A percentile compares a stretch with the other conserved stretches of the same genome.
Evolutionary conservation across 352 stramenopile species (phyloP).

Genomic region (Elongisporangium senticosum): DNA sequence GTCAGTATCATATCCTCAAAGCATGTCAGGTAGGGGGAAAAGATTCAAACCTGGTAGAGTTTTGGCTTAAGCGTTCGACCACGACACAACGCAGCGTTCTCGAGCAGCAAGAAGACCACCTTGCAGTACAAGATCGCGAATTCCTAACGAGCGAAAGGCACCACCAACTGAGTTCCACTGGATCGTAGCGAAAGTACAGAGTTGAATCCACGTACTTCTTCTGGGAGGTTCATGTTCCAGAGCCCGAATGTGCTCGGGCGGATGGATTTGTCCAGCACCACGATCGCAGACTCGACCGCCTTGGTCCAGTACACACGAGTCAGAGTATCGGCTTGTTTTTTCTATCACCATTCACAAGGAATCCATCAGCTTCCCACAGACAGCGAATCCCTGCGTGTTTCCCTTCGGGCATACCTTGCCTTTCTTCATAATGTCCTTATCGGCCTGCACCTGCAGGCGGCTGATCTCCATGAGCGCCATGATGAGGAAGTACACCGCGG

Average conservation of each 20-base stretch:
- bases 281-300: slow-evolving; percentile 51
- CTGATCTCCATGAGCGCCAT: slow-evolving; percentile 50
- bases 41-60: slow-evolving; percentile 48
- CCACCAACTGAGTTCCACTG: neutral
- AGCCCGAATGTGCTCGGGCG: slow-evolving; percentile 56
- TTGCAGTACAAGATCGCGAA: slow-evolving; percentile 75
- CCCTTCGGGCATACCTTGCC: slow-evolving; percentile 19
- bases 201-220: slow-evolving; percentile 34
- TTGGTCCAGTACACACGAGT: slow-evolving; percentile 62
- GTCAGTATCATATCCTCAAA: neutral
- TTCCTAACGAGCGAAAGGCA: slow-evolving; percentile 26
- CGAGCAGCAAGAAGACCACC: slow-evolving; percentile 57
- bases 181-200: neutral
- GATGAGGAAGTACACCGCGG: slow-evolving; percentile 66
- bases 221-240: slow-evolving; percentile 76
- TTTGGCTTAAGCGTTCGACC: slow-evolving; percentile 58
- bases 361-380: neutral
- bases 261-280: slow-evolving; percentile 56
- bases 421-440: slow-evolving; percentile 69
- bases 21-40: neutral
- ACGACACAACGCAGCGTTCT: slow-evolving; percentile 55
- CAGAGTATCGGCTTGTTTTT: slow-evolving; percentile 23
- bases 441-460: slow-evolving; percentile 36
- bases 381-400: neutral
- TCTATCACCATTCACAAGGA: slow-evolving; percentile 11